Evolutionary conservation across 1,139 yeast species (phyloP).

Genomic region (Candida pseudoviswanathii): DNA sequence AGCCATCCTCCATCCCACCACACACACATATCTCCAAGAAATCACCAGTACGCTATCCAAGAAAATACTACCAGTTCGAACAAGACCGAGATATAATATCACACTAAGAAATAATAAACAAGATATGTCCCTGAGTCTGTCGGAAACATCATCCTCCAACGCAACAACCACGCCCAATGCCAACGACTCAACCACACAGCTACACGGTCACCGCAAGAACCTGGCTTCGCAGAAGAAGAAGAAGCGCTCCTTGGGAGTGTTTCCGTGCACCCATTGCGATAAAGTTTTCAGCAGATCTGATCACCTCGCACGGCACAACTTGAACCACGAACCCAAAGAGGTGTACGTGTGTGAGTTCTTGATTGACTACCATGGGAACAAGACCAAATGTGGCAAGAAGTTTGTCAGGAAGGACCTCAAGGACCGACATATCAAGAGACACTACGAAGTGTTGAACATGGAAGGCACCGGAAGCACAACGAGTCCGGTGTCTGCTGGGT

Average conservation of each 20-base stretch:
- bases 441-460: conserved; percentile 19
- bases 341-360: conserved; percentile 34
- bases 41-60: too few relatives aligned
- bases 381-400: conserved; percentile 36
- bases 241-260: conserved; percentile 21
- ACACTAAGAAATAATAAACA: background rate
- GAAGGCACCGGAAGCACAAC: background rate
- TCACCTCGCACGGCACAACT: conserved; percentile 44
- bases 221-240: conserved; percentile 10
- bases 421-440: conserved; percentile 42
- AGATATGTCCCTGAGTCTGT: background rate
- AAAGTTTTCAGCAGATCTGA: conserved; percentile 47
- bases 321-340: conserved; percentile 41
- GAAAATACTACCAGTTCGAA: background rate
- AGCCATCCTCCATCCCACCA: too few relatives aligned
- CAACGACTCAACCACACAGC: background rate
- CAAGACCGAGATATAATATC: background rate
- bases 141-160: background rate
- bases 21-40: too few relatives aligned
- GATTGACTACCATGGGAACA: conserved; percentile 27
- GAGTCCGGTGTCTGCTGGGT: background rate
- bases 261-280: conserved; percentile 32
- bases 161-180: background rate
- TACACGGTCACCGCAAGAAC: background rate
- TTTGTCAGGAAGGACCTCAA: conserved; percentile 43